Base-by-base conservation (phyloP, 306 rosid genomes). In the Quercus cerris region DNA sequence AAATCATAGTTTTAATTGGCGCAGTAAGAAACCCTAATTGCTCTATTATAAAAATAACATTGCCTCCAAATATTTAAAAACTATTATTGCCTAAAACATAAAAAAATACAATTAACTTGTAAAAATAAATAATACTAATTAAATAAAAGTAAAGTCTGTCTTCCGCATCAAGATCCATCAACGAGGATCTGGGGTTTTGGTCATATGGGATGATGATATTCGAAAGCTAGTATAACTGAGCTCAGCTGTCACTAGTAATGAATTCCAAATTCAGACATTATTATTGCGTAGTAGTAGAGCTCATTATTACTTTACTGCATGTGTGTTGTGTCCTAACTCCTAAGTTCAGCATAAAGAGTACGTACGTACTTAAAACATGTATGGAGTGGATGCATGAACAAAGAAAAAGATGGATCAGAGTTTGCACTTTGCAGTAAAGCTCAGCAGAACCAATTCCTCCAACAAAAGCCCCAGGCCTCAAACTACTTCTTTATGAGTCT, bases 391-490 rank as follows among this genome's bases (percentile, higher is more conserved):
- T 7, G 31, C 10, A 30, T 5, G 15, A 64, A 27, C 23, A 30
- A 30, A 31, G 46, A 28, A 64, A 18, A 64, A 64, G 41, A 18
- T 2, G 38, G 44, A 64, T 41, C 46, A 15, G 70, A 49, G 54
- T 49, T 49, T 41, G 46, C 46, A 41, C 46, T 41, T 49, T 49
- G 54, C 54, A 49, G 17, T 10, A 49, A 49, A 49, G 54, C 54
- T 18, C 20, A 64, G 68, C 31, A 18, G 69, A 66, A 28, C 71
- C 71, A 66, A 66, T 31, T 66, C 71, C 71, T 66, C 71, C 49
- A 38, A 25, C 51, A 35, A 68, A 35, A 35, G 51, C 52, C 52
- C 20, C 13, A 31, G 49, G 1, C 46, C 70, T 64, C 46, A 30
- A 64, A 8, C 0, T 5, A 41, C 17, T 10, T 68, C 72, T 68